phyloP scores from a whole-genome alignment of 2,329 filamentous ascomycete genomes.

The Fusarium mangiferae region DNA sequence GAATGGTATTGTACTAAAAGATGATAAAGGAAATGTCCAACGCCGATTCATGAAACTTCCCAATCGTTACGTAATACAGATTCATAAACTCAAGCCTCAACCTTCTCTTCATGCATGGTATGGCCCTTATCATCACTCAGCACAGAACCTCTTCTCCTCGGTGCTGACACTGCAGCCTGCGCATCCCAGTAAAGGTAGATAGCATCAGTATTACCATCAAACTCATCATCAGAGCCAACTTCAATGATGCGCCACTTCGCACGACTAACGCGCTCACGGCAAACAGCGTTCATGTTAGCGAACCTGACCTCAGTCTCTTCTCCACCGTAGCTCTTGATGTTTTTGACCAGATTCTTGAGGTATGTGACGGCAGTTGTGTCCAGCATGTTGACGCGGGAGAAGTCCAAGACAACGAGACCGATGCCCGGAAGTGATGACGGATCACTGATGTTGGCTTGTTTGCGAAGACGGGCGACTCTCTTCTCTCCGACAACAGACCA shows the following conservation, averaged over 20 bases:
- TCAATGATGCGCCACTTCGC: constrained; percentile 49
- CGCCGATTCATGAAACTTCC: not conserved
- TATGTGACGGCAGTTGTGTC: constrained; percentile 64
- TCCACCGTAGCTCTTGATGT: constrained; percentile 61
- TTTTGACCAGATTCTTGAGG: constrained; percentile 58
- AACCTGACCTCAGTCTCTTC: constrained; percentile 58
- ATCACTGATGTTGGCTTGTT: constrained; percentile 48
- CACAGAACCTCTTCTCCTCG: constrained; percentile 25
- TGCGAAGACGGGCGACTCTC: constrained; percentile 58
- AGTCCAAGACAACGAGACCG: constrained; percentile 62
- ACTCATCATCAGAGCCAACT: constrained; percentile 9
- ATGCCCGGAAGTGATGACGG: constrained; percentile 51
- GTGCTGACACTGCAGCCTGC: constrained; percentile 24
- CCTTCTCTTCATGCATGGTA: constrained; percentile 31
- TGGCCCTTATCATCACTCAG: constrained; percentile 28
- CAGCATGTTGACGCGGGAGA: constrained; percentile 61
- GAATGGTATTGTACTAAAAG: not conserved
- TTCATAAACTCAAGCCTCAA: constrained; percentile 2
- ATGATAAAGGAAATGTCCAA: not conserved
- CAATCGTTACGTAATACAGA: not conserved
- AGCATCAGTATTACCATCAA: constrained; percentile 1
- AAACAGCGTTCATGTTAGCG: constrained; percentile 57
- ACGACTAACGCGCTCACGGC: constrained; percentile 52
- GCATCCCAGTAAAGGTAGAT: constrained; percentile 32
- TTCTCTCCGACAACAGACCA: constrained; percentile 65